Percentiles rank a stretch among this genome's conserved stretches.
phyloP scores from a whole-genome alignment of 345 rosid species.

The Rhodomyrtus tomentosa region DNA sequence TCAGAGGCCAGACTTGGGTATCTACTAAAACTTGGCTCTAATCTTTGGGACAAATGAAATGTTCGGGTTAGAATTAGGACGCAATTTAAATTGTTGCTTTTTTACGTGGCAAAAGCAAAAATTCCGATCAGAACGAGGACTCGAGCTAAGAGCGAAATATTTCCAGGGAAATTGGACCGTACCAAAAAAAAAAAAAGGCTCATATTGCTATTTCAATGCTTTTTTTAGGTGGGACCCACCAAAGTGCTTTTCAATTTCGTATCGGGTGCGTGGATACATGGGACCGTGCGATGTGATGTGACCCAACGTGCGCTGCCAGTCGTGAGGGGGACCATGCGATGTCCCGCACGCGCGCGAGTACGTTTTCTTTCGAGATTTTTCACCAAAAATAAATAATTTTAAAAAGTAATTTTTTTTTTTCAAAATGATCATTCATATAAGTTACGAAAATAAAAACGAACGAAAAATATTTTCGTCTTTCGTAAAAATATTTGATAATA shows the following conservation, averaged over 20 bases:
- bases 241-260: background rate
- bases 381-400: background rate
- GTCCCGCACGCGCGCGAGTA: background rate
- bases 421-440: too few relatives aligned
- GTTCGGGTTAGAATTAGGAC: too few relatives aligned
- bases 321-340: background rate
- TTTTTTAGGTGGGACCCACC: background rate
- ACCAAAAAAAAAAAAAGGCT: background rate
- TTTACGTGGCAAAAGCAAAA: too few relatives aligned
- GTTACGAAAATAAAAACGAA: fast-evolving
- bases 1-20: background rate
- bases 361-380: background rate
- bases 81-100: too few relatives aligned
- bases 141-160: background rate
- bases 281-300: background rate
- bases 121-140: too few relatives aligned
- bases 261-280: background rate
- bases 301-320: background rate
- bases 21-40: background rate
- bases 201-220: background rate
- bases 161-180: background rate
- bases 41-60: too few relatives aligned
- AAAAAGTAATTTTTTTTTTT: too few relatives aligned
- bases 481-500: fast-evolving
- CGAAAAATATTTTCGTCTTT: background rate